Evolutionary conservation across 2,329 filamentous ascomycete species (phyloP), one percentile per base, ranked within the genome.

Genomic region (Zymoseptoria ardabiliae): DNA sequence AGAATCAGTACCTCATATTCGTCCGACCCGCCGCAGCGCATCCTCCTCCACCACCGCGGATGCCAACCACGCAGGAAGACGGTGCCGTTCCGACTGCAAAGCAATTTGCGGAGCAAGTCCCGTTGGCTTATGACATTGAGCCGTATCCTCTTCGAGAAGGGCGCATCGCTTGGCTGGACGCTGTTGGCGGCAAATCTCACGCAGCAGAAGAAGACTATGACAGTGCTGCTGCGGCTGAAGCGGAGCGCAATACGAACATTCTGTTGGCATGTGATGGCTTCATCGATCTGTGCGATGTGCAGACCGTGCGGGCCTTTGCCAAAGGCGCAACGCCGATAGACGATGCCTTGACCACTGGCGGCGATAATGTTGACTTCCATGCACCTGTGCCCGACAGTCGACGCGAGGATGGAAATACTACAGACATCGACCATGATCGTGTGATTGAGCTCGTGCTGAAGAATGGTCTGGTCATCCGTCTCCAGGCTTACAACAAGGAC

Each of bases 1-100:
- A 87, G 62, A 82, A 87, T 65, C 82, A 86, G 61, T 85, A 80
- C 60, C 72, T 88, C 5, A 76, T 85, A 54, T 88, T 87, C 72
- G 81, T 81, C 59, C 78, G 79, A 56, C 85, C 85, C 10, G 79
- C 82, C 2, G 82, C 81, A 67, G 82, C 82, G 9, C 73, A 68
- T 1, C 76, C 79, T 10, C 83, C 85, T 7, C 84, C 85, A 3
- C 79, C 82, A 30, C 85, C 85, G 2, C 81, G 77, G 60, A 72
- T 84, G 52, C 76, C 76, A 6, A 25, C 19, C 7, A 75, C 74
- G 17, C 71, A 75, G 11, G 68, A 70, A 11, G 75, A 76, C 1
- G 72, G 75, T 1, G 74, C 73, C 52, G 73, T 86, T 13, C 85
- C 85, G 2, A 78, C 78, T 45, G 76, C 81, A 6, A 76, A 78